Evolutionary conservation across 108 stramenopile species (phyloP).

Genomic region (Mediolabrus comicus): DNA sequence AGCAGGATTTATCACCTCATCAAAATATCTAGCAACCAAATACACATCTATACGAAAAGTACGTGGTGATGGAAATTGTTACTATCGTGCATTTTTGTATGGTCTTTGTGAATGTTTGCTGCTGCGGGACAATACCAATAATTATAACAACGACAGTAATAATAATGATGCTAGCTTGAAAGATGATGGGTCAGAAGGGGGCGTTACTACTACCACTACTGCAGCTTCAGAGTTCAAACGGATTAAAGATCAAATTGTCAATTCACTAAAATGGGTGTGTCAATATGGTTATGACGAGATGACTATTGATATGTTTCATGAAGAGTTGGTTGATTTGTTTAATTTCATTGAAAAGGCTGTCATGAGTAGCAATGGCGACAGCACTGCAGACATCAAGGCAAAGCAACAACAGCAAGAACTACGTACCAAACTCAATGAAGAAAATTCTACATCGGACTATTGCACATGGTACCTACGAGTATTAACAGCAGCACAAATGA

Average conservation of each 20-base stretch:
- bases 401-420: constrained; percentile 1
- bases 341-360: constrained; percentile 40
- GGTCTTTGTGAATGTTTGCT: constrained; percentile 70
- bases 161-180: no score
- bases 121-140: not conserved
- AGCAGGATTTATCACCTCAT: constrained; percentile 49
- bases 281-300: constrained; percentile 69
- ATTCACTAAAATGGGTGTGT: constrained; percentile 42
- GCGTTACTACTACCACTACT: no score
- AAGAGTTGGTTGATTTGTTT: constrained; percentile 65
- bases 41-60: constrained; percentile 71
- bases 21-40: constrained; percentile 40
- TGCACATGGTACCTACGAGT: constrained; percentile 86
- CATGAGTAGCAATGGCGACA: not conserved
- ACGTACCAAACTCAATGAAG: constrained; percentile 52
- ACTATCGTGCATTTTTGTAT: constrained; percentile 91
- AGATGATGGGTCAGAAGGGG: not conserved
- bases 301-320: constrained; percentile 76
- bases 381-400: not conserved
- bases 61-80: constrained; percentile 95
- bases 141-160: no score
- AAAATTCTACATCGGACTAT: constrained; percentile 76
- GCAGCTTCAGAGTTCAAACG: constrained; percentile 14
- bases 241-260: constrained; percentile 13
- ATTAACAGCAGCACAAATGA: constrained; percentile 70